A percentile compares a stretch with the other conserved stretches of the same genome.
These are phyloP conservation scores for Komagataella populi DNA, from an alignment of 805 yeast species.

Conservation along the genomic window DNA sequence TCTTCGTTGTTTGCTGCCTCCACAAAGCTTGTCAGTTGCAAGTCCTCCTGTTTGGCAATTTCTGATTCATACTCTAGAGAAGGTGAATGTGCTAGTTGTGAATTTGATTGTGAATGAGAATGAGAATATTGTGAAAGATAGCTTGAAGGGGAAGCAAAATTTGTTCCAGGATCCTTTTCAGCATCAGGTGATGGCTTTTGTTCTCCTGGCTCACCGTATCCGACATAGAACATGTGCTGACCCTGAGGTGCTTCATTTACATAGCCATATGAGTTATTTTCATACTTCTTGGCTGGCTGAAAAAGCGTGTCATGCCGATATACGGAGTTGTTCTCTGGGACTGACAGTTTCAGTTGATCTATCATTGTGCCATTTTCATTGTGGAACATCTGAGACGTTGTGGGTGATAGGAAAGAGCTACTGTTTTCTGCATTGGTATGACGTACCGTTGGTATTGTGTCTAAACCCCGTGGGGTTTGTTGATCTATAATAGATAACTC, in stretches of 20 bases:
- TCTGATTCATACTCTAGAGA: conserved; percentile 15
- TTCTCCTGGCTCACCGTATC: not conserved
- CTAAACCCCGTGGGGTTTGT: conserved; percentile 1
- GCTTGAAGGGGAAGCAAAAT: not conserved
- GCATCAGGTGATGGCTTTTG: not conserved
- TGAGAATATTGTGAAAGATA: not conserved
- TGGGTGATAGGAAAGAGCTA: not conserved
- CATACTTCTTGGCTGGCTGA: not conserved
- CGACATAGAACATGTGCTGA: not conserved
- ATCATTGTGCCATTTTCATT: not conserved
- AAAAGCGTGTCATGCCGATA: not conserved
- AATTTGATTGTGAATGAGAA: not conserved
- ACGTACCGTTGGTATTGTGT: not conserved
- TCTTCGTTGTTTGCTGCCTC: not conserved
- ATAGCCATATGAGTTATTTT: not conserved
- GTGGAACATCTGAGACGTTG: not conserved
- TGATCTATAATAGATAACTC: conserved; percentile 5
- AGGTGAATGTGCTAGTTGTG: not conserved
- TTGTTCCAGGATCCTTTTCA: not conserved
- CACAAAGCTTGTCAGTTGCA: conserved; percentile 22
- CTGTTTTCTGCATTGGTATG: not conserved
- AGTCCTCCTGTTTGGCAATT: conserved; percentile 26
- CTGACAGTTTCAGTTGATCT: not conserved
- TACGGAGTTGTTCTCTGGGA: not conserved
- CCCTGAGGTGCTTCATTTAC: not conserved